Base-by-base conservation (phyloP, 257 asterid species). In the Catharanthus roseus region DNA sequence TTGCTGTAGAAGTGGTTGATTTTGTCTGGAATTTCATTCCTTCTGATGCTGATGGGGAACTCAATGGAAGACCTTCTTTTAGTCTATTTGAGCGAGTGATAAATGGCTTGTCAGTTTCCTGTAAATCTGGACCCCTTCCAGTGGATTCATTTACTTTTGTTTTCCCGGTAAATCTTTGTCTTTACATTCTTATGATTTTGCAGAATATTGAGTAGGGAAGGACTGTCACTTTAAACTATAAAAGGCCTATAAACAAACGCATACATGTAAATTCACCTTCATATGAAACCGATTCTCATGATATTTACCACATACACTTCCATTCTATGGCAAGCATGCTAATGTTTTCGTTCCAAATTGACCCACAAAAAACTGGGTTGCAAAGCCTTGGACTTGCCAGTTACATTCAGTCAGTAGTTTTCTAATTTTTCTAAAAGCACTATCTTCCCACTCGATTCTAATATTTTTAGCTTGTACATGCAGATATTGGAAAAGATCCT, bases 61-160 rank as follows among this genome's bases (percentile, higher is more conserved):
- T 75, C 64, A 85, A 75, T 78, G 95, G 80, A 73, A 80, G 83
- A 66, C 90, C 88, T 70, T 79, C 95, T 24, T 71, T 82, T 68
- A 84, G 96, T 79, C 93, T 91, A 65, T 91, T 89, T 85, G 99
- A 89, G 79, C 87, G 92, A 72, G 80, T 91, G 75, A 87, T 86
- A 79, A 80, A 83, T 71, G 99, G 96, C 74, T 81, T 93, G 77
- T 84, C 87, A 78, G 69, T 85, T 76, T 89, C 97, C 42, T 93
- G 96, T 87, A 93, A 86, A 86, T 82, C 95, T 81, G 99, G 96
- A 56, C 91, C 97, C 38, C 95, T 93, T 74, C 97, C 99, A 33
- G 97, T 93, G 50, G 99, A 93, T 78, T 85, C 99, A 15, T 93
- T 93, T 81, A 85, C 91, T 74, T 91, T 89, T 82, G 86, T 93